Evolutionary conservation across 345 rosid genomes (phyloP), one percentile per base, ranked within the genome.

Genomic region (Brassica nigra): DNA sequence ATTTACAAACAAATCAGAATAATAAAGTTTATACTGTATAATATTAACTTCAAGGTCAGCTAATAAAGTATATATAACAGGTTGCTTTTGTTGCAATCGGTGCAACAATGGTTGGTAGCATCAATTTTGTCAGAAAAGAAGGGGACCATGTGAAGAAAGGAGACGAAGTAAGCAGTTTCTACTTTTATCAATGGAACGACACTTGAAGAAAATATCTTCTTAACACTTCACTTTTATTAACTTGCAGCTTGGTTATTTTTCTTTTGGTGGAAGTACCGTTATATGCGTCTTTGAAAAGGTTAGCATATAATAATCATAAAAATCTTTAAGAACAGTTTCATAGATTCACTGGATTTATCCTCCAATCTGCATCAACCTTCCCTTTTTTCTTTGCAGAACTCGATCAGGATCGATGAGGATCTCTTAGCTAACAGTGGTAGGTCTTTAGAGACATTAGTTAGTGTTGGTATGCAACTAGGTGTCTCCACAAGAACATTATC

Each of bases 21-120:
- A 36, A 74, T 16, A 31, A 39, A 11, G 4, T 23, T 4, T 1
- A 49, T 36, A 39, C 2, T 23, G 27, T 23, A 23, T 23, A 49
- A 28, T 59, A 54, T 23, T 23, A 55, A 66, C 29, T 66, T 42
- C n/a, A 78, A 64, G 47, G 28, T 71, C 20, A 65, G 33, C 23
- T 63, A 64, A 55, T 49, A 78, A 49, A 62, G 33, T 59, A 28
- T 58, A 27, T 73, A 49, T 63, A 70, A 74, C 85, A 92, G 99
- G 97, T 95, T 49, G 99, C 97, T 57, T 88, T 95, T 83, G 88
- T 92, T 80, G 97, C 99, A 14, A 92, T 95, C 23, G 94, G 99
- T 57, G 99, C 99, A 76, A 91, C 99, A 36, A 91, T 95, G 99
- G 99, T 95, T 61, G 97, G 99, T 71, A 90, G 97, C 81, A 91